A percentile compares a stretch with the other conserved stretches of the same genome.
phyloP scores from a whole-genome alignment of 345 rosid species.

The Schrenkiella parvula region DNA sequence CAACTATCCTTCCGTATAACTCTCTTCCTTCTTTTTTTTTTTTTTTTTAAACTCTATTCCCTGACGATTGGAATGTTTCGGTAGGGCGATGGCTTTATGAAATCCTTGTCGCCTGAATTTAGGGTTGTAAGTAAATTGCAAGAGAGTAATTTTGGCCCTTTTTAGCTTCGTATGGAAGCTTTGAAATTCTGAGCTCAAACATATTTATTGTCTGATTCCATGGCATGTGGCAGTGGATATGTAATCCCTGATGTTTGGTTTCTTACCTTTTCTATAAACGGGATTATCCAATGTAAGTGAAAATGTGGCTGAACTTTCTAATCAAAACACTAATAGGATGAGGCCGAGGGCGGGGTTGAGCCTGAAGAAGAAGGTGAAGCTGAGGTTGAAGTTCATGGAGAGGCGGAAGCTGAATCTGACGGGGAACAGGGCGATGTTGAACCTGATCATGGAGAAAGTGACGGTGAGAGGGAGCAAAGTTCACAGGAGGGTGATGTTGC shows the following conservation, averaged over 20 bases:
- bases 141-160: neutral
- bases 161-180: neutral
- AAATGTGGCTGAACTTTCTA: neutral
- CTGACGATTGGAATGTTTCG: neutral
- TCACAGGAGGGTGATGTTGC: conserved; percentile 67
- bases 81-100: neutral
- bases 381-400: conserved; percentile 40
- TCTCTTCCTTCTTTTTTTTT: too few species aligned
- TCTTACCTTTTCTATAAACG: neutral
- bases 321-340: conserved; percentile 48
- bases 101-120: neutral
- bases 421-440: conserved; percentile 59
- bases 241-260: conserved; percentile 3
- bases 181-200: neutral
- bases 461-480: conserved; percentile 86
- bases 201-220: neutral
- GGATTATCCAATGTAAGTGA: neutral
- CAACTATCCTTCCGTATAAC: conserved; percentile 64
- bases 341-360: conserved; percentile 74
- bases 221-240: neutral
- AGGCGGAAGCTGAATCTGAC: conserved; percentile 68
- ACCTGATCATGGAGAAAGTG: conserved; percentile 84
- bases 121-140: neutral
- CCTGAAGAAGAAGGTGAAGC: conserved; percentile 65
- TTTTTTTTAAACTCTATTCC: neutral